Conservation (phyloP, 208 protist genomes). For the Naegleria gruberi region DNA sequence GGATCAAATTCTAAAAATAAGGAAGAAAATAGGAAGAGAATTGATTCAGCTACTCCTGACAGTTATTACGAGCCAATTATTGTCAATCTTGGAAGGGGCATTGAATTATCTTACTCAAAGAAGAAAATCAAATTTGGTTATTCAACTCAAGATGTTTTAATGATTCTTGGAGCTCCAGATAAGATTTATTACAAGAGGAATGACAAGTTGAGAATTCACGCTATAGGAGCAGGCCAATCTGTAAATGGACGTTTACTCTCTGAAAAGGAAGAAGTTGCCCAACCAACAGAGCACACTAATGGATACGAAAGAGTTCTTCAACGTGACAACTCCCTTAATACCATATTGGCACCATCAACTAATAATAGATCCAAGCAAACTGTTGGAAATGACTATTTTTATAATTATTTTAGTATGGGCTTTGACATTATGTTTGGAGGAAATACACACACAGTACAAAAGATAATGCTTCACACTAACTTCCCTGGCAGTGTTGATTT, state of each 20-base stretch:
- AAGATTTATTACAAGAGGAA: conserved; percentile 48
- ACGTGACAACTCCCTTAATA: background rate
- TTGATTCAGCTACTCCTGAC: background rate
- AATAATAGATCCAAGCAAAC: conserved; percentile 11
- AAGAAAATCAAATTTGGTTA: conserved; percentile 41
- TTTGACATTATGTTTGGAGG: conserved; percentile 61
- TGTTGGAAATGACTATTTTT: conserved; percentile 57
- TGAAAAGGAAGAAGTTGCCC: conserved; percentile 20
- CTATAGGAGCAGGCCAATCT: conserved; percentile 20
- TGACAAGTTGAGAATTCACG: conserved; percentile 54
- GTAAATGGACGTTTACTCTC: background rate
- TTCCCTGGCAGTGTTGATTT: conserved; percentile 61
- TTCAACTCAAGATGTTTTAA: conserved; percentile 48
- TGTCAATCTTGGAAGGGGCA: conserved; percentile 24
- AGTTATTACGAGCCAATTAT: conserved; percentile 25
- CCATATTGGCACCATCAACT: background rate
- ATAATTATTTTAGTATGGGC: conserved; percentile 62
- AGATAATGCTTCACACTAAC: conserved; percentile 64
- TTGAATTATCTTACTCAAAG: conserved; percentile 39
- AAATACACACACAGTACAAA: conserved; percentile 49
- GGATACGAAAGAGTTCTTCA: background rate
- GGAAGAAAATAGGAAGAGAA: background rate
- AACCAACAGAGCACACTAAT: conserved; percentile 24
- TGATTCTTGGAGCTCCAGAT: conserved; percentile 43
- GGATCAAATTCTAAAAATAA: background rate